phyloP scores from a whole-genome alignment of 192 early-diverging fungal species.

The Linnemannia zychae region DNA sequence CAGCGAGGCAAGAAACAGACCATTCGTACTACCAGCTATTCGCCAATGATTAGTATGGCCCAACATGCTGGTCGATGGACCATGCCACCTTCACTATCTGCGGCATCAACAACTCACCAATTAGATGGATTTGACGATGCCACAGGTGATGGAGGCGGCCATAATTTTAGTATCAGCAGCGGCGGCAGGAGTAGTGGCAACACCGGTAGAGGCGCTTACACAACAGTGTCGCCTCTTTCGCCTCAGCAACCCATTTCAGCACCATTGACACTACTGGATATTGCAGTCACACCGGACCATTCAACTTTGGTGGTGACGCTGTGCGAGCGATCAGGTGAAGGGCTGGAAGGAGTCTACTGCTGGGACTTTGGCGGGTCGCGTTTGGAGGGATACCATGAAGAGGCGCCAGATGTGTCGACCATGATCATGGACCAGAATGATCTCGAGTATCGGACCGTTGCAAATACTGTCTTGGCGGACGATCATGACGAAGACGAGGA shows the following conservation, averaged over 20 bases:
- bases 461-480: not conserved
- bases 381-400: constrained; percentile 38
- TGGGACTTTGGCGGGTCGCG: constrained; percentile 51
- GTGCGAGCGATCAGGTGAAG: constrained; percentile 41
- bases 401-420: constrained; percentile 12
- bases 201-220: not conserved
- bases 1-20: not conserved
- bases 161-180: not conserved
- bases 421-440: constrained; percentile 30
- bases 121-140: not conserved
- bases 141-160: not conserved
- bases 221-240: not conserved
- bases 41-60: not conserved
- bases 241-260: constrained; percentile 16
- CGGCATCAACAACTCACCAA: not conserved
- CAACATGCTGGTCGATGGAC: not conserved
- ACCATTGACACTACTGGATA: constrained; percentile 39
- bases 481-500: not conserved
- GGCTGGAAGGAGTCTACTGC: constrained; percentile 42
- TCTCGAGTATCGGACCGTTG: not conserved
- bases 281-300: constrained; percentile 32
- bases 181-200: not conserved
- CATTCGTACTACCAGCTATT: constrained; percentile 9
- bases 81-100: not conserved
- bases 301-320: constrained; percentile 46